These are phyloP conservation scores for Cicer bijugum DNA, from an alignment of 306 rosid species.

Conservation along the genomic window DNA sequence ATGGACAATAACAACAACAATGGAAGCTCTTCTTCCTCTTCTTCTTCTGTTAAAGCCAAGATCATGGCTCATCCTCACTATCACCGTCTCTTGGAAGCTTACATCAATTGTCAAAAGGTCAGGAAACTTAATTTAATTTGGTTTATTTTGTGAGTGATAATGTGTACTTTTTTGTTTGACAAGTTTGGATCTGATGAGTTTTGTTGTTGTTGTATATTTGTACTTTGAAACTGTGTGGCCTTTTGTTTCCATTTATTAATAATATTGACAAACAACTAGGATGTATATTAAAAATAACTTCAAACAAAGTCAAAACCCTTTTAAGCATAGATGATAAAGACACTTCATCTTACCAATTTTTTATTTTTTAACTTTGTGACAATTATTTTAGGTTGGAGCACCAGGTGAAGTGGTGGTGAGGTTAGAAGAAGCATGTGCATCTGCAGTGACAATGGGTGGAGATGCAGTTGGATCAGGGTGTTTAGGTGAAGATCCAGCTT, in stretches of 20 bases:
- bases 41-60: constrained; percentile 70
- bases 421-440: constrained; percentile 76
- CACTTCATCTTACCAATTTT: constrained; percentile 1
- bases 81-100: constrained; percentile 86
- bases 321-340: constrained; percentile 36
- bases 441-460: constrained; percentile 58
- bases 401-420: constrained; percentile 81
- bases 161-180: constrained; percentile 27
- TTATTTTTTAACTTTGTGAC: not conserved
- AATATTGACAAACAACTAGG: not conserved
- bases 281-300: not conserved
- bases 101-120: constrained; percentile 93
- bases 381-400: constrained; percentile 76
- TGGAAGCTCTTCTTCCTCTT: constrained; percentile 52
- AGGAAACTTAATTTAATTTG: not conserved
- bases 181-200: constrained; percentile 53
- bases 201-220: constrained; percentile 6
- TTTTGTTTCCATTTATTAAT: constrained; percentile 6
- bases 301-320: constrained; percentile 45
- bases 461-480: constrained; percentile 51
- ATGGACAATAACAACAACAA: constrained; percentile 59
- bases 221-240: constrained; percentile 17
- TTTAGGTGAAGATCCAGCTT: constrained; percentile 90
- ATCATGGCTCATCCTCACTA: constrained; percentile 99
- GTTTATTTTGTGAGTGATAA: no score